Percentiles rank a stretch among this genome's conserved stretches.
Conservation (phyloP, 129 eudicot species). For the Gnaphalium uliginosum region DNA sequence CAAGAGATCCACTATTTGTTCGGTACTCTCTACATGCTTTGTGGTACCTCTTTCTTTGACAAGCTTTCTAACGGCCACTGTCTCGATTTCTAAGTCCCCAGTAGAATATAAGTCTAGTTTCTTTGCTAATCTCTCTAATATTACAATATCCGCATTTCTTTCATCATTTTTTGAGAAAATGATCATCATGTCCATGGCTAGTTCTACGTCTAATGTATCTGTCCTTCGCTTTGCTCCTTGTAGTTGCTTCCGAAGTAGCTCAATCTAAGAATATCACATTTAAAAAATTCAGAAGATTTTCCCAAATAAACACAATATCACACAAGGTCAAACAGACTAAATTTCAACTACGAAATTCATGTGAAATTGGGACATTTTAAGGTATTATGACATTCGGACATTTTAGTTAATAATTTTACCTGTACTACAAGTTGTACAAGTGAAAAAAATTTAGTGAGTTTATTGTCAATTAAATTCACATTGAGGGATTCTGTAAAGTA, state of each 20-base stretch:
- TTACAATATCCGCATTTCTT: slow-evolving; percentile 65
- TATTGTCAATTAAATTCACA: background rate
- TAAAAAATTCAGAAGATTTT: too few relatives aligned
- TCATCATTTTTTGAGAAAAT: slow-evolving; percentile 59
- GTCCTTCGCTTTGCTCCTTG: slow-evolving; percentile 64
- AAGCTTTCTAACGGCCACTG: slow-evolving; percentile 49
- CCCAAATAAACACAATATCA: background rate
- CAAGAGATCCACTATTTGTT: slow-evolving; percentile 56
- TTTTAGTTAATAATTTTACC: background rate
- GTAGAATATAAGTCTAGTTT: slow-evolving; percentile 53
- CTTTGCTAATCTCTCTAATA: slow-evolving; percentile 62
- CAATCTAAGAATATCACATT: slow-evolving; percentile 41
- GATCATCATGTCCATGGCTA: slow-evolving; percentile 89
- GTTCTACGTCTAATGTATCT: slow-evolving; percentile 75
- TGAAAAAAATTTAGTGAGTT: background rate
- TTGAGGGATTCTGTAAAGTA: background rate
- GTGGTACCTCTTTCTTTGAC: slow-evolving; percentile 46
- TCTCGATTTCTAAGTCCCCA: slow-evolving; percentile 57
- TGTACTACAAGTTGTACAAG: background rate
- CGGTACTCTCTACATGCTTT: slow-evolving; percentile 37
- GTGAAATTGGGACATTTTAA: background rate
- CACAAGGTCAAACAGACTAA: slow-evolving; percentile 9
- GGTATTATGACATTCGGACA: background rate
- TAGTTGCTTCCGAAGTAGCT: slow-evolving; percentile 62
- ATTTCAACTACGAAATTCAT: background rate